Conservation (phyloP, 768 basidiomycete genomes). For the Rubroboletus satanas region DNA sequence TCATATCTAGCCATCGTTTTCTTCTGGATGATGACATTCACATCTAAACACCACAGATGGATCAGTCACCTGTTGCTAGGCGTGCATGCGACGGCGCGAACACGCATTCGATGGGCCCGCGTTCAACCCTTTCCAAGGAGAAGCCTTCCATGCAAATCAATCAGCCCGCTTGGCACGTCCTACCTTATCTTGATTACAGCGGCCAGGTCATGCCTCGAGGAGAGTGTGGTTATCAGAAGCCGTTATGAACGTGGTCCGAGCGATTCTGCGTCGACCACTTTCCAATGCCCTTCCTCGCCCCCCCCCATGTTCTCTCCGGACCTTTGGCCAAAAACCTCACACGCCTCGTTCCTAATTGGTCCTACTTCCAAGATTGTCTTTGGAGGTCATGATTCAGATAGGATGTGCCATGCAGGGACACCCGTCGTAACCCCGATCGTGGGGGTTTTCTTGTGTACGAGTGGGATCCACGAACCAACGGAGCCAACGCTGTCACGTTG, state of each 20-base stretch:
- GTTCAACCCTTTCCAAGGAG: slow-evolving; percentile 5
- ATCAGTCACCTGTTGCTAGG: neutral
- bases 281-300: neutral
- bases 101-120: neutral
- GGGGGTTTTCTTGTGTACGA: neutral
- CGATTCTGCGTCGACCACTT: neutral
- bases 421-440: neutral
- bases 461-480: neutral
- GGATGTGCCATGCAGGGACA: neutral
- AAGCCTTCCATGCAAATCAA: slow-evolving; percentile 17
- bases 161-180: slow-evolving; percentile 7
- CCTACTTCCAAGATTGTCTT: slow-evolving; percentile 4
- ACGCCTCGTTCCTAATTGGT: neutral
- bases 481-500: slow-evolving; percentile 1
- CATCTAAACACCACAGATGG: neutral
- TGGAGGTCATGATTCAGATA: neutral
- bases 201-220: slow-evolving; percentile 6
- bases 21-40: neutral
- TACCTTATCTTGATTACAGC: slow-evolving; percentile 5
- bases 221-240: slow-evolving; percentile 7
- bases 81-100: neutral
- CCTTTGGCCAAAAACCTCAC: neutral
- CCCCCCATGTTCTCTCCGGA: neutral
- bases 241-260: neutral
- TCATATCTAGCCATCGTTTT: too few species aligned